These are phyloP conservation scores for Neurospora sp. DNA, from an alignment of 495 filamentous ascomycete genomes.

Conservation along the genomic window DNA sequence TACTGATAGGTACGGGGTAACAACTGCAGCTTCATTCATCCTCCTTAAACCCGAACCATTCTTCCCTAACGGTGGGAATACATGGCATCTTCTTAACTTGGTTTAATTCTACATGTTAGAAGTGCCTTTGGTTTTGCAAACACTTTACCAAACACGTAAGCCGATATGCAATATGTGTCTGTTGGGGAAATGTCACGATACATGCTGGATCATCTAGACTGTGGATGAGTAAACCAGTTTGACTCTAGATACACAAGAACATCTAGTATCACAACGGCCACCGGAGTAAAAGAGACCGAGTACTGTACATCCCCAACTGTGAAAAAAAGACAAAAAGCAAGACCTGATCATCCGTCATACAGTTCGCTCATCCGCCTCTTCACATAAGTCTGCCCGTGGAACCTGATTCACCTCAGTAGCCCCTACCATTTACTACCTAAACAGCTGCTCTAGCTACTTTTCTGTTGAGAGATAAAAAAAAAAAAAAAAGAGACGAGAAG, in stretches of 20 bases:
- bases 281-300: background rate
- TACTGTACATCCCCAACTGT: background rate
- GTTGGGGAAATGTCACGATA: background rate
- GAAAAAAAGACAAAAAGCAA: background rate
- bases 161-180: background rate
- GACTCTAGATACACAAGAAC: background rate
- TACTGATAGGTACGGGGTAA: background rate
- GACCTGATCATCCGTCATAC: background rate
- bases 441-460: background rate
- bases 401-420: background rate
- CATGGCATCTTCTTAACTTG: background rate
- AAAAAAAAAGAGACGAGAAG: background rate
- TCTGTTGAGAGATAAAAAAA: background rate
- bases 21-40: background rate
- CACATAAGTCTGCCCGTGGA: background rate
- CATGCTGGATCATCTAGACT: background rate
- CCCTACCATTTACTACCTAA: background rate
- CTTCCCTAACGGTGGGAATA: background rate
- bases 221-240: background rate
- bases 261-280: background rate
- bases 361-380: background rate
- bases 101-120: background rate
- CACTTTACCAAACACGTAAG: background rate
- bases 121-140: background rate
- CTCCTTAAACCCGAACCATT: background rate